phyloP scores from a whole-genome alignment of 225 moss, liverwort and hornwort genomes.

The Polytrichum commune region DNA sequence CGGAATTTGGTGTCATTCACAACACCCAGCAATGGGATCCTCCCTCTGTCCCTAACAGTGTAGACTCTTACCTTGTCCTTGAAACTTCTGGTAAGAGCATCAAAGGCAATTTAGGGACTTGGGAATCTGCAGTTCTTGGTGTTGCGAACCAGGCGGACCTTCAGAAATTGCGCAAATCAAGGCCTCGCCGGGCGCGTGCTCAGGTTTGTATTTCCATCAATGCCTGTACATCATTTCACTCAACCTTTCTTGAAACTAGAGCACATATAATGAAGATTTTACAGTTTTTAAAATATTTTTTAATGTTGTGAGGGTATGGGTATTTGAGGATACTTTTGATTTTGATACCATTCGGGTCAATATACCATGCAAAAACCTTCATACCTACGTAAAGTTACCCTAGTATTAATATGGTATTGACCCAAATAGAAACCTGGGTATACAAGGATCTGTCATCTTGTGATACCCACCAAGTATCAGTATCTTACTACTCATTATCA shows the following conservation, averaged over 20 bases:
- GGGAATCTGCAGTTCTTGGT: conserved; percentile 82
- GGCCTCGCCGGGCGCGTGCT: conserved; percentile 68
- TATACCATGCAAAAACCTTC: too few relatives aligned
- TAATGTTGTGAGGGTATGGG: too few relatives aligned
- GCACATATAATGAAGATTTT: too few relatives aligned
- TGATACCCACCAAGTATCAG: too few relatives aligned
- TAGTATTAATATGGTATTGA: too few relatives aligned
- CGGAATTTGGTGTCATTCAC: conserved; percentile 79
- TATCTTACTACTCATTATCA: too few relatives aligned
- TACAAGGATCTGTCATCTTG: too few relatives aligned
- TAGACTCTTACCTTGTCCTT: conserved; percentile 76
- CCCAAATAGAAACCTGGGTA: too few relatives aligned
- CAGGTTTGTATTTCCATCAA: conserved; percentile 34
- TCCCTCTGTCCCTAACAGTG: conserved; percentile 66
- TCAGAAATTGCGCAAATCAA: conserved; percentile 62
- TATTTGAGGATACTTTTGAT: too few relatives aligned
- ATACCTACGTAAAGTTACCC: too few relatives aligned
- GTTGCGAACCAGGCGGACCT: conserved; percentile 55
- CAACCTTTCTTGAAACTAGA: conserved; percentile 1
- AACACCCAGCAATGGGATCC: conserved; percentile 65
- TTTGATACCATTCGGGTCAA: too few relatives aligned
- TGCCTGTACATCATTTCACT: conserved; percentile 5
- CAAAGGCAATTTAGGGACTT: conserved; percentile 84
- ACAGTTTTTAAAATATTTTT: too few relatives aligned
- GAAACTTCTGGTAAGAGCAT: conserved; percentile 24